These are phyloP conservation scores for Tetraselmis striata DNA, from an alignment of 139 green algal species.

Conservation along the genomic window DNA sequence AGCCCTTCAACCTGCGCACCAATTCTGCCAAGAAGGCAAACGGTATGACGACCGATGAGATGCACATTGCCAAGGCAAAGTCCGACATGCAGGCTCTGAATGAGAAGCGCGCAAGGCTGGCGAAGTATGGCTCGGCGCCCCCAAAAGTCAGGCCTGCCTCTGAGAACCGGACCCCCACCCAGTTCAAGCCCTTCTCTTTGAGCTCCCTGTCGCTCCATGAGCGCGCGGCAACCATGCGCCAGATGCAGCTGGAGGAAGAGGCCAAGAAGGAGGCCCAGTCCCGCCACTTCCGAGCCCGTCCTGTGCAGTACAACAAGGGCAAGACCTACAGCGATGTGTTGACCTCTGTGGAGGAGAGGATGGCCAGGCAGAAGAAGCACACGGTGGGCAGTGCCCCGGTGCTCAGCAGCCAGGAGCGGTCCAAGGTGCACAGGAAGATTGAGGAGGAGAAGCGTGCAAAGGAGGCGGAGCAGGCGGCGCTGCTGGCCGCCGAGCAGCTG, in stretches of 20 bases:
- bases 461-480: neutral
- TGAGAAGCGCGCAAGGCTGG: neutral
- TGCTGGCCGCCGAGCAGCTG: neutral
- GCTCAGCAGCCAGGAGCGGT: neutral
- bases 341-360: neutral
- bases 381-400: neutral
- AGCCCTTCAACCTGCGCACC: neutral
- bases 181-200: neutral
- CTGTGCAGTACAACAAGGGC: neutral
- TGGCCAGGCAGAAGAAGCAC: neutral
- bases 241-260: neutral
- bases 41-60: neutral
- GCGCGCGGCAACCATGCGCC: neutral
- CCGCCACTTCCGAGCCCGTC: neutral
- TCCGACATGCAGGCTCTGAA: neutral
- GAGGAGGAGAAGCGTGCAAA: neutral
- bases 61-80: neutral
- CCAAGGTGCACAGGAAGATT: neutral
- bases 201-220: neutral
- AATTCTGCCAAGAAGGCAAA: neutral
- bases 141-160: neutral
- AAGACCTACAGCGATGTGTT: neutral
- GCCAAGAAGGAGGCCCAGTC: neutral
- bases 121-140: neutral
- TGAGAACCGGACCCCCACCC: neutral